Evolutionary conservation across 106 monocot species (phyloP).

Genomic region (Posidonia australis): DNA sequence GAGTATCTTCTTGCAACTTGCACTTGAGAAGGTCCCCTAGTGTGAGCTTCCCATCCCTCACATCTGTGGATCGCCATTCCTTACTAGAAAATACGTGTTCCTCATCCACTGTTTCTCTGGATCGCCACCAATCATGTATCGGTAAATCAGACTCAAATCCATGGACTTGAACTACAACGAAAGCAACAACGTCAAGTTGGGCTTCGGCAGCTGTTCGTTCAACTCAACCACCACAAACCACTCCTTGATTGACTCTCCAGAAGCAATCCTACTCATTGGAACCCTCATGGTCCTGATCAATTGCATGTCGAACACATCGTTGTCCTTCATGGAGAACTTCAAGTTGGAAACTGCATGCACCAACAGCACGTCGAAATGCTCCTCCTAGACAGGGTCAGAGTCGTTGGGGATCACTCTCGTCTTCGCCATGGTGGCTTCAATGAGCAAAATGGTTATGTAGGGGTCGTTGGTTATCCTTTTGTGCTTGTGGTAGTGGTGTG

Average conservation of each 20-base stretch:
- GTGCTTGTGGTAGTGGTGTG: constrained; percentile 6
- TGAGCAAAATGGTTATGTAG: constrained; percentile 35
- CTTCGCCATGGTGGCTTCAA: constrained; percentile 47
- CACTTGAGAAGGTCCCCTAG: constrained; percentile 72
- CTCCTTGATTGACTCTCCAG: constrained; percentile 7
- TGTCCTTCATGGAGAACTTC: constrained; percentile 48
- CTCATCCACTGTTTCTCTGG: constrained; percentile 5
- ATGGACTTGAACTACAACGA: constrained; percentile 4
- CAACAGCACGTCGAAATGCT: constrained; percentile 40
- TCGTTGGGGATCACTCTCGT: constrained; percentile 41
- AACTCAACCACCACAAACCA: constrained; percentile 13
- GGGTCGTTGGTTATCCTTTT: constrained; percentile 52
- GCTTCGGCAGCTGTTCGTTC: constrained; percentile 12
- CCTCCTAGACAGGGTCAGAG: constrained; percentile 40
- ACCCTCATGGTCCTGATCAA: constrained; percentile 24
- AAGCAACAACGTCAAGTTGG: constrained; percentile 2
- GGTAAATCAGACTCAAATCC: constrained; percentile 8
- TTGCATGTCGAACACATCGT: constrained; percentile 48
- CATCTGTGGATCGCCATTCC: constrained; percentile 58
- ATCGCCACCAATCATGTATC: constrained; percentile 7
- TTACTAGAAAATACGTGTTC: constrained; percentile 14
- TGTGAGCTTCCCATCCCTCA: constrained; percentile 22
- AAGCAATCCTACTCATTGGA: constrained; percentile 1
- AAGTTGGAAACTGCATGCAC: constrained; percentile 32
- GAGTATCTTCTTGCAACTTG: constrained; percentile 69